phyloP scores from a whole-genome alignment of 805 yeast genomes.

The Saccharomycopsis microspora region DNA sequence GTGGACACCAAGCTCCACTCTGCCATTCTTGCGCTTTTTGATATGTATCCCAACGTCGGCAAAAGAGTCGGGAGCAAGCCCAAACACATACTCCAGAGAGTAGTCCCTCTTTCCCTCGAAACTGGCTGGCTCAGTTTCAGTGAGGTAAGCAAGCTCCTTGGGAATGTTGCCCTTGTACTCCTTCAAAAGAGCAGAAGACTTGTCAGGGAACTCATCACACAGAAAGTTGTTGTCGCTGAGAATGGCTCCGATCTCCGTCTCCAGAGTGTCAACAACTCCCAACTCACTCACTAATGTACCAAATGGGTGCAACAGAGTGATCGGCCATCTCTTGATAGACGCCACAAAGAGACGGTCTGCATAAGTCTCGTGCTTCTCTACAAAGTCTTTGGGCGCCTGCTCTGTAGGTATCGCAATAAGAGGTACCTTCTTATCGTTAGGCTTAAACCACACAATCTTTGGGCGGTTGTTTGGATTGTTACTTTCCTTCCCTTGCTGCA shows the following conservation, averaged over 20 bases:
- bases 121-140: conserved; percentile 8
- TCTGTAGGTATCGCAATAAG: conserved; percentile 97
- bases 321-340: conserved; percentile 97
- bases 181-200: conserved; percentile 21
- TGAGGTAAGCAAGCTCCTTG: conserved; percentile 8
- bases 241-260: conserved; percentile 78
- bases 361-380: conserved; percentile 80
- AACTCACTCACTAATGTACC: conserved; percentile 84
- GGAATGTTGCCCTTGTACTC: conserved; percentile 23
- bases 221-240: conserved; percentile 77
- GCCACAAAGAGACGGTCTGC: conserved; percentile 82
- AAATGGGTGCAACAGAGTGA: conserved; percentile 95
- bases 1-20: conserved; percentile 78
- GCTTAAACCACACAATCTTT: conserved; percentile 98
- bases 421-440: conserved; percentile 96
- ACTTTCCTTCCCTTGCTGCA: conserved; percentile 80
- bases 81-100: conserved; percentile 48
- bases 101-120: conserved; percentile 38
- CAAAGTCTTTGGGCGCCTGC: conserved; percentile 93
- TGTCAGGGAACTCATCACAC: conserved; percentile 67
- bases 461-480: conserved; percentile 42
- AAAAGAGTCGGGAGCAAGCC: conserved; percentile 45
- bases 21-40: conserved; percentile 41
- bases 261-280: conserved; percentile 67
- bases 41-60: conserved; percentile 79